phyloP scores from a whole-genome alignment of 352 stramenopile species.

The Blastocystis sp. region DNA sequence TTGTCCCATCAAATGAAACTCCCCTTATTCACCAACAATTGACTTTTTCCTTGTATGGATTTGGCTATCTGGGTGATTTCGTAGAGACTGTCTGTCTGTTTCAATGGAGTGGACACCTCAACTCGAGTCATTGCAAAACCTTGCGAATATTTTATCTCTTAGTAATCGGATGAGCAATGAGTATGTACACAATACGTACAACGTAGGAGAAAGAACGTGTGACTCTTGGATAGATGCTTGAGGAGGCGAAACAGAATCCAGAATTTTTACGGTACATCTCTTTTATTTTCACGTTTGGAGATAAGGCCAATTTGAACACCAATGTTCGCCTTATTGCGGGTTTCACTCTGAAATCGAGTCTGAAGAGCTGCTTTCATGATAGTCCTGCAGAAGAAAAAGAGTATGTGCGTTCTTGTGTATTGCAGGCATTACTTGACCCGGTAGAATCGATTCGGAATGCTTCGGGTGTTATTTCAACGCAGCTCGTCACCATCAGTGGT shows the following conservation, averaged over 20 bases:
- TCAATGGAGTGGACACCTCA: constrained; percentile 13
- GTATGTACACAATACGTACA: background rate
- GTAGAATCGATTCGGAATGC: constrained; percentile 12
- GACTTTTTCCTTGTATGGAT: background rate
- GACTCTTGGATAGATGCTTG: background rate
- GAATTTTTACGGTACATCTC: constrained; percentile 40
- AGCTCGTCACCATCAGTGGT: background rate
- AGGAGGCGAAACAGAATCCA: constrained; percentile 41
- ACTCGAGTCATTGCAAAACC: background rate
- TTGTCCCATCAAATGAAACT: background rate
- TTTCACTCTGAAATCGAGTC: constrained; percentile 46
- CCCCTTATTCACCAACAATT: background rate
- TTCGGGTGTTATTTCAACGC: background rate
- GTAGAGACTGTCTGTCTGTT: background rate
- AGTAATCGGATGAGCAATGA: background rate
- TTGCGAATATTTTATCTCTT: background rate
- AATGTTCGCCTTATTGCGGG: constrained; percentile 22
- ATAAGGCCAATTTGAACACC: background rate
- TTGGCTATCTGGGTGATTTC: background rate
- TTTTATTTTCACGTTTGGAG: constrained; percentile 36
- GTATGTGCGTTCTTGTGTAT: constrained; percentile 15
- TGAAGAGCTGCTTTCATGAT: background rate
- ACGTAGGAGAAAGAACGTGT: background rate
- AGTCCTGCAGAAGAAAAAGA: background rate
- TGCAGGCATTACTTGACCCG: constrained; percentile 13